Percentiles rank a stretch among this genome's conserved stretches.
Conservation (phyloP, 192 early-diverging fungal genomes). For the Glomus cerebriforme region DNA sequence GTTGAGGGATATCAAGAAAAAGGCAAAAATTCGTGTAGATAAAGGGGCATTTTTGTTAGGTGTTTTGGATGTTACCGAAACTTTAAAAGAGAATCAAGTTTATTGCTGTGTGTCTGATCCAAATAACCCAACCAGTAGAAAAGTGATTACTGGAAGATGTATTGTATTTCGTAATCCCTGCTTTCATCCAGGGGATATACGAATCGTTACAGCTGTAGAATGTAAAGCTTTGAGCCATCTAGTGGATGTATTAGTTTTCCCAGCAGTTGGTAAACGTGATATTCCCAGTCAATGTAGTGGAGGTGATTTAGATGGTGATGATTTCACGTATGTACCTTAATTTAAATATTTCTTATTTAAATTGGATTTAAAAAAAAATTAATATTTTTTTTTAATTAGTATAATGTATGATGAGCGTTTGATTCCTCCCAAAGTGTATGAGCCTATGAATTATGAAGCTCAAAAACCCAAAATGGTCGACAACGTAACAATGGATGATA, state of each 20-base stretch:
- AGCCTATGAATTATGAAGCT: slow-evolving; percentile 58
- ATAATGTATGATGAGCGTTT: slow-evolving; percentile 60
- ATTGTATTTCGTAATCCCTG: slow-evolving; percentile 60
- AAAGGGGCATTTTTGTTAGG: slow-evolving; percentile 58
- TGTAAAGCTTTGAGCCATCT: slow-evolving; percentile 49
- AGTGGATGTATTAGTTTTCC: slow-evolving; percentile 75
- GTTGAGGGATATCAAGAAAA: slow-evolving; percentile 53
- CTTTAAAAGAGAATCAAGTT: slow-evolving; percentile 49
- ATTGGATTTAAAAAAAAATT: too few species aligned
- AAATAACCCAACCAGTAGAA: slow-evolving; percentile 15
- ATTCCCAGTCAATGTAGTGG: slow-evolving; percentile 77
- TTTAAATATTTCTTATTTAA: not conserved
- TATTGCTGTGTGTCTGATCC: slow-evolving; percentile 51
- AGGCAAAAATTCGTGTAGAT: slow-evolving; percentile 56
- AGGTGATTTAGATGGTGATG: slow-evolving; percentile 84
- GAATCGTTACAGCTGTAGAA: slow-evolving; percentile 61
- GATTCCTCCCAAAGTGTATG: slow-evolving; percentile 40
- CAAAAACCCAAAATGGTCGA: slow-evolving; percentile 33
- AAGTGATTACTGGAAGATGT: slow-evolving; percentile 44
- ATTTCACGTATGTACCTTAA: slow-evolving; percentile 53
- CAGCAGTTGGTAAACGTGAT: slow-evolving; percentile 63
- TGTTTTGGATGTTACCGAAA: slow-evolving; percentile 52
- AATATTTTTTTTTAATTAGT: slow-evolving; percentile 25
- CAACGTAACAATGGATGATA: slow-evolving; percentile 51
- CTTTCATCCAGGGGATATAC: slow-evolving; percentile 67